These are phyloP conservation scores for Cladosporium sp. DNA, from an alignment of 2,329 filamentous ascomycete species.

Conservation along the genomic window DNA sequence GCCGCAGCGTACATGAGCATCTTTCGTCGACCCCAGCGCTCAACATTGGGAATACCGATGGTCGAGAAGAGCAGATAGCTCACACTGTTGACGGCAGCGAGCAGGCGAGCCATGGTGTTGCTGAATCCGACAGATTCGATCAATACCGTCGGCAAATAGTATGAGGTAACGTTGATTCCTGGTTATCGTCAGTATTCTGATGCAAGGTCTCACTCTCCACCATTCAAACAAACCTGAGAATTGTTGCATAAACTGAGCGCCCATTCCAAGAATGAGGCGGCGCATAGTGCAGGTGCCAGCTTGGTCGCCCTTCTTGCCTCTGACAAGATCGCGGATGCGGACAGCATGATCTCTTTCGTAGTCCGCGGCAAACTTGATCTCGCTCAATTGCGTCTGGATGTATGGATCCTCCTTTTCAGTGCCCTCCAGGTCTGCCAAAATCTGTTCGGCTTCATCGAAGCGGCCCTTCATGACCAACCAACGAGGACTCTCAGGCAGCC, in stretches of 20 bases:
- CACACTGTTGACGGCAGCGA: constrained; percentile 58
- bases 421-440: constrained; percentile 53
- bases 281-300: constrained; percentile 54
- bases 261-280: constrained; percentile 55
- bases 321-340: constrained; percentile 53
- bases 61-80: constrained; percentile 53
- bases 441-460: constrained; percentile 50
- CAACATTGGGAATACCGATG: constrained; percentile 52
- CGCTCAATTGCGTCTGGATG: constrained; percentile 46
- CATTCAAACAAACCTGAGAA: constrained; percentile 39
- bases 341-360: constrained; percentile 55
- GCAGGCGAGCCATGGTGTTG: constrained; percentile 54
- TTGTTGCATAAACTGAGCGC: constrained; percentile 57
- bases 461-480: constrained; percentile 52
- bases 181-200: not conserved
- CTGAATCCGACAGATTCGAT: constrained; percentile 59
- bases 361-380: constrained; percentile 52
- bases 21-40: constrained; percentile 58
- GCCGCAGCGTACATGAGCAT: constrained; percentile 60
- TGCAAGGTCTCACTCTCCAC: not conserved
- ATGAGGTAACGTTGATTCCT: constrained; percentile 45
- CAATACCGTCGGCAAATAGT: constrained; percentile 61
- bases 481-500: constrained; percentile 51
- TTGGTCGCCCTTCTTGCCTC: constrained; percentile 48
- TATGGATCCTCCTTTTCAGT: constrained; percentile 49